Percentiles rank a stretch among this genome's conserved stretches.
Evolutionary conservation across 2,329 filamentous ascomycete species (phyloP).

Genomic region (Chaetomium sp.): DNA sequence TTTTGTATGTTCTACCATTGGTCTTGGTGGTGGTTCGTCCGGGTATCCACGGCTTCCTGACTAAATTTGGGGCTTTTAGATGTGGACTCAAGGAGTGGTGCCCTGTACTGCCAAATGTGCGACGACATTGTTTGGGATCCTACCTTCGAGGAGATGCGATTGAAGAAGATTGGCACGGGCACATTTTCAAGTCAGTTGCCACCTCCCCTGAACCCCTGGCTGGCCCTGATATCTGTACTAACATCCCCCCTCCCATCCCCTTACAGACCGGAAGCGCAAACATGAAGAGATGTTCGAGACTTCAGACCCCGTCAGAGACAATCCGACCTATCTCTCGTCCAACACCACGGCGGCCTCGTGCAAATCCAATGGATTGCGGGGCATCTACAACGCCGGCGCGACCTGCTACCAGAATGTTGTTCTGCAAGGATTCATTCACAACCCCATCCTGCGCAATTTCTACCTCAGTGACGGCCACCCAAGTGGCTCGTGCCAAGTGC

Average conservation of each 20-base stretch:
- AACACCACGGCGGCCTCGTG: constrained; percentile 79
- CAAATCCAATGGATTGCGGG: constrained; percentile 78
- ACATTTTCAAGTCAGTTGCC: constrained; percentile 41
- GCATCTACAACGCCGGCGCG: constrained; percentile 95
- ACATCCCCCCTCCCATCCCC: neutral
- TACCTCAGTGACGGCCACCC: constrained; percentile 89
- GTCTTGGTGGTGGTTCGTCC: neutral
- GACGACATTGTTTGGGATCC: constrained; percentile 79
- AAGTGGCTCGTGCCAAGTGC: constrained; percentile 60
- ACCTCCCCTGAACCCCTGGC: neutral
- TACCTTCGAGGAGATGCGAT: constrained; percentile 66
- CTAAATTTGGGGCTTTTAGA: constrained; percentile 39
- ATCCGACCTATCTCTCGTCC: constrained; percentile 66
- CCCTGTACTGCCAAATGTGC: constrained; percentile 74
- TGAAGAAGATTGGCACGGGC: constrained; percentile 62
- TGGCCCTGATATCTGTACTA: neutral
- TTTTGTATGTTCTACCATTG: constrained; percentile 56
- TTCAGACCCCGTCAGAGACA: constrained; percentile 56
- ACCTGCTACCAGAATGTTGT: constrained; percentile 98
- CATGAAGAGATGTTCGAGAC: constrained; percentile 58
- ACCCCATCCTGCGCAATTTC: constrained; percentile 83
- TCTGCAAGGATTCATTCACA: constrained; percentile 87
- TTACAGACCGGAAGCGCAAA: constrained; percentile 65
- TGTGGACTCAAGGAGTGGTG: constrained; percentile 69
- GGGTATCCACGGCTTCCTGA: constrained; percentile 9